Base-by-base conservation (phyloP, 2,329 filamentous ascomycete species). In the Sphaerulina musiva region DNA sequence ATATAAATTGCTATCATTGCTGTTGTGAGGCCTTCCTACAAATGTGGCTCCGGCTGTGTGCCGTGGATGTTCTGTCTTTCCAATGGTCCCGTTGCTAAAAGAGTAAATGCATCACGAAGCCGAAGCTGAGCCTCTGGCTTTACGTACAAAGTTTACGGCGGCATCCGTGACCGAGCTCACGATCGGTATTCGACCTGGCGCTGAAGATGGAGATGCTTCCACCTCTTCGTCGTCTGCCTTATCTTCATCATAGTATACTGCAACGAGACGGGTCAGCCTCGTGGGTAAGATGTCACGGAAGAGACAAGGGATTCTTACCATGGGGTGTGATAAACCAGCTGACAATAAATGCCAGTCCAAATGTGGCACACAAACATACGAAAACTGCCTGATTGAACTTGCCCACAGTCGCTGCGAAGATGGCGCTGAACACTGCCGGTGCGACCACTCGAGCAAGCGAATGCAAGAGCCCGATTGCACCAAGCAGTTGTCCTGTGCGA, bases 391-490 rank as follows among this genome's bases (percentile, higher is more conserved):
- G 89, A 0, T 89, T 83, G 61, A 87, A 92, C 1, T 73, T 82
- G 17, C 79, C 82, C 1, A 96, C 88, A 0, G 93, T 97, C 2
- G 79, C 75, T 11, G 86, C 86, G 68, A 95, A 98, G 8, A 97
- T 81, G 4, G 87, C 80, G 65, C 93, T 95, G 72, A 96, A 95
- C 1, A 92, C 67, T 0, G 89, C 79, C 0, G 93, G 93, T 0
- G 86, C 84, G 10, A 95, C 69, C 2, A 97, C 83, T 57, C 90
- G 78, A 2, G 87, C 82, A 36, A 95, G 72, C 1, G 89, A 87
- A 71, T 97, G 92, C 54, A 97, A 72, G 57, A 97, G 76, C 0
- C 92, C 93, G 12, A 85, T 86, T 1, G 90, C 91, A 20, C 93
- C 93, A 0, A 98, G 79, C n/a, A 97, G 75, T 68, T 93, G 84